Evolutionary conservation across 345 rosid genomes (phyloP), one percentile per base, ranked within the genome.

Genomic region (Corchorus capsularis): DNA sequence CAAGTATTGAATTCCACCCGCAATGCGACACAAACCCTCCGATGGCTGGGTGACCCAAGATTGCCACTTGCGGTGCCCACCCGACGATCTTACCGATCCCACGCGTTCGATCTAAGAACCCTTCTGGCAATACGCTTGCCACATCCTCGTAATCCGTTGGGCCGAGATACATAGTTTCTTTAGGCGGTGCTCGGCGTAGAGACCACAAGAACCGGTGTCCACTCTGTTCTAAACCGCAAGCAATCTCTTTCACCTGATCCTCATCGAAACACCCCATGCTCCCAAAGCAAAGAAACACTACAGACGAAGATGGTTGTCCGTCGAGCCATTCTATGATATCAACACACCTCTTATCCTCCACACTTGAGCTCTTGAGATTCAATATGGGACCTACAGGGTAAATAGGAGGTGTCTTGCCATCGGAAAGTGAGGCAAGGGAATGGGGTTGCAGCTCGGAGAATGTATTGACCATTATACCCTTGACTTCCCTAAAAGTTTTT

Each of bases 21-120:
- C 90, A 85, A 27, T 90, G 92, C 9, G 91, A 78, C 17, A 91
- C 92, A 10, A 90, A 92, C 9, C 92, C 94, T 10, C 89, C 90
- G 1, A 76, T 75, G 59, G 85, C 86, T 56, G 78, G 63, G 32
- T 86, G 87, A 6, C 78, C 87, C 79, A 86, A 63, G n/a, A 86
- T 61, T 9, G 78, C 82, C 22, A 83, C 80, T 12, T 86, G 89
- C 37, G 89, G 94, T 5, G 92, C 90, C 94, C 91, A 89, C 45
- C 89, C 87, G 4, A 87, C 83, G 0, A 87, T 77, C 27, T 27
- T 27, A 27, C 27, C 92, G 0, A 76, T 70, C 49, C 77, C 79
- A 5, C 53, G 77, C 61, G 83, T 87, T 32, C 90, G 79, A 16
- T 84, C 88, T 1, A 80, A 1, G 71, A 89, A 87, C n/a, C 91